Percentiles rank a stretch among this genome's conserved stretches.
Conservation (phyloP, 192 early-diverging fungal species). For the Coemansia sp. region DNA sequence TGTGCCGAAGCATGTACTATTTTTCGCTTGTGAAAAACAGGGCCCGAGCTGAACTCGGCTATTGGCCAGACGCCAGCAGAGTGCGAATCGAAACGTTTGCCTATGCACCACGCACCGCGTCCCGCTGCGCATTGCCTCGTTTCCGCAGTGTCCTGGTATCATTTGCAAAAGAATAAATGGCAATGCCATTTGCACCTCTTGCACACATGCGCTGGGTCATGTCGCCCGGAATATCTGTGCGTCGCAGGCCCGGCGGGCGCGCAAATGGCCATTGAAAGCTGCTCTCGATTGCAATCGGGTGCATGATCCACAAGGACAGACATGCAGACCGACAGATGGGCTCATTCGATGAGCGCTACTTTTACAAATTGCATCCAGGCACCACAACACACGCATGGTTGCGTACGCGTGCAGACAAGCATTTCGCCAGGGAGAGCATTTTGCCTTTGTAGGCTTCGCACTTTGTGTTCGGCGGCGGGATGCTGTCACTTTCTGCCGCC, state of each 20-base stretch:
- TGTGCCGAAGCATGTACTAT: background rate
- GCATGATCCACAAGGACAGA: background rate
- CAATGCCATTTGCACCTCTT: too few relatives aligned
- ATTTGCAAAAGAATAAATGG: background rate
- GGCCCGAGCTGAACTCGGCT: background rate
- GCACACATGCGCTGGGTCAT: too few relatives aligned
- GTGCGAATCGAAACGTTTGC: background rate
- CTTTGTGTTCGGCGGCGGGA: background rate
- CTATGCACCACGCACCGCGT: constrained; percentile 3
- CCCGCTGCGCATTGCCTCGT: constrained; percentile 3
- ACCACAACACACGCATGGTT: background rate
- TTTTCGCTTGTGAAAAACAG: background rate
- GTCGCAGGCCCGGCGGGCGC: background rate
- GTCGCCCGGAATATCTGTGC: background rate
- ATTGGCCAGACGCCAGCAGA: background rate
- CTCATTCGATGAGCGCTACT: too few relatives aligned
- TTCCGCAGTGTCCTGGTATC: background rate
- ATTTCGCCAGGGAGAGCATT: background rate
- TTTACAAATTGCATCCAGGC: too few relatives aligned
- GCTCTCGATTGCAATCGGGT: background rate
- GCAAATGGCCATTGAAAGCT: constrained; percentile 3
- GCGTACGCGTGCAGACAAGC: background rate
- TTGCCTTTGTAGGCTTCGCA: background rate
- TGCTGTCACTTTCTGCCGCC: constrained; percentile 1
- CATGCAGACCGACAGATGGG: background rate